A percentile compares a stretch with the other conserved stretches of the same genome.
Conservation (phyloP, 139 green algal genomes). For the Yamagishiella unicocca region DNA sequence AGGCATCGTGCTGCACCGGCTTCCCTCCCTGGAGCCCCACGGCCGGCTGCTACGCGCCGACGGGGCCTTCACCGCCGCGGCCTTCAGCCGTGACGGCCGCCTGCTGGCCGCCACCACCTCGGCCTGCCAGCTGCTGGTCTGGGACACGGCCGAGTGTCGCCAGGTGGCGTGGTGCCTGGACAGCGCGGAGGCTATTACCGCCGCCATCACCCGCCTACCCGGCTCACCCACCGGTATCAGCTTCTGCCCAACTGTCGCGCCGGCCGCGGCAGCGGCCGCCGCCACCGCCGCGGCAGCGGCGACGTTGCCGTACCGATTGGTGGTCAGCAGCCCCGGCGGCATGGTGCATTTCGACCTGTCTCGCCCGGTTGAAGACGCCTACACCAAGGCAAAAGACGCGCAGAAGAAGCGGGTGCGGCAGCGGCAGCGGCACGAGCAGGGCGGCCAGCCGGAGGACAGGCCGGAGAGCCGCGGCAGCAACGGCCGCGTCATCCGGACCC, state of each 20-base stretch:
- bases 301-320: neutral
- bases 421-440: slow-evolving; percentile 16
- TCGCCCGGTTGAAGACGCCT: neutral
- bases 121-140: slow-evolving; percentile 49
- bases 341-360: slow-evolving; percentile 52
- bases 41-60: slow-evolving; percentile 23
- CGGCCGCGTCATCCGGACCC: slow-evolving; percentile 37
- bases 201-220: slow-evolving; percentile 50
- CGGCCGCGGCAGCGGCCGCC: neutral
- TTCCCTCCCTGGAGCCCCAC: slow-evolving; percentile 16
- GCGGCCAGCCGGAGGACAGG: slow-evolving; percentile 14
- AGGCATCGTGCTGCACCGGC: slow-evolving; percentile 59
- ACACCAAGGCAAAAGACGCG: neutral
- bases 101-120: slow-evolving; percentile 50
- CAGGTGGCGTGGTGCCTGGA: slow-evolving; percentile 44
- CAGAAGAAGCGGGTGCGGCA: neutral
- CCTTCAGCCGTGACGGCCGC: slow-evolving; percentile 64
- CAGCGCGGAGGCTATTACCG: slow-evolving; percentile 23
- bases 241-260: slow-evolving; percentile 13
- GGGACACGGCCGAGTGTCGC: slow-evolving; percentile 18
- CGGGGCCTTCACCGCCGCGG: slow-evolving; percentile 58
- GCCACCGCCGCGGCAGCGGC: neutral
- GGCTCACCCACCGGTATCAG: slow-evolving; percentile 36
- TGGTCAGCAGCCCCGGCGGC: slow-evolving; percentile 49
- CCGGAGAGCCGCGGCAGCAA: slow-evolving; percentile 43